These are phyloP conservation scores for Botrytis aclada DNA, from an alignment of 2,329 filamentous ascomycete genomes.

Conservation along the genomic window DNA sequence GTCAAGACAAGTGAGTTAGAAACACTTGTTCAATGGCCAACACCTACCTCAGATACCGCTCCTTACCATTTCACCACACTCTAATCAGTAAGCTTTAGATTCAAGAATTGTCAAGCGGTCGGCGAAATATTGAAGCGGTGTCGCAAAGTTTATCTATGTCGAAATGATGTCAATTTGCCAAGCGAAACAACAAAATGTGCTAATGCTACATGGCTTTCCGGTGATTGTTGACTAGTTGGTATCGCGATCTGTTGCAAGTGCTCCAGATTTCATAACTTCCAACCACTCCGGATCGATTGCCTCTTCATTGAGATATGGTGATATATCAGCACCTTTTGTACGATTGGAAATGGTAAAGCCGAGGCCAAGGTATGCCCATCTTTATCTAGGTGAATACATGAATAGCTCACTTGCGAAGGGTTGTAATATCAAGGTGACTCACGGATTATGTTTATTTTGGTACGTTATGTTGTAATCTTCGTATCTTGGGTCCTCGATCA, in stretches of 20 bases:
- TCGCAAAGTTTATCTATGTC: no score
- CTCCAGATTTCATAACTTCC: slow-evolving; percentile 7
- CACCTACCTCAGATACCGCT: background rate
- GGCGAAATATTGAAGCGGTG: no score
- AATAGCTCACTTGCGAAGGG: background rate
- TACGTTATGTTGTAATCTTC: slow-evolving; percentile 47
- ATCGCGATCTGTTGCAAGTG: background rate
- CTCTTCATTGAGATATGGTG: slow-evolving; percentile 14
- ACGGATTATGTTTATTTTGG: slow-evolving; percentile 24
- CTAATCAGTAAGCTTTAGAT: background rate
- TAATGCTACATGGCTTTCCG: background rate
- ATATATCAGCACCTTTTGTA: slow-evolving; percentile 7
- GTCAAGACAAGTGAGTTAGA: background rate
- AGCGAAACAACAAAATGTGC: background rate
- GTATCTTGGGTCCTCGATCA: slow-evolving; percentile 42
- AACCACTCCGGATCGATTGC: slow-evolving; percentile 12
- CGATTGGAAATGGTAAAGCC: slow-evolving; percentile 10
- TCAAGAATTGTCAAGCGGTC: no score
- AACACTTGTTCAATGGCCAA: background rate
- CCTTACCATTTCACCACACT: background rate
- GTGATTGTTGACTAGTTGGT: background rate
- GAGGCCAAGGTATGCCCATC: slow-evolving; percentile 18
- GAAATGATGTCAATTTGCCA: background rate
- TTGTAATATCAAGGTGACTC: background rate
- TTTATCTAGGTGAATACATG: background rate